These are phyloP conservation scores for Phytophthora podocarpi DNA, from an alignment of 352 stramenopile species.

Conservation along the genomic window DNA sequence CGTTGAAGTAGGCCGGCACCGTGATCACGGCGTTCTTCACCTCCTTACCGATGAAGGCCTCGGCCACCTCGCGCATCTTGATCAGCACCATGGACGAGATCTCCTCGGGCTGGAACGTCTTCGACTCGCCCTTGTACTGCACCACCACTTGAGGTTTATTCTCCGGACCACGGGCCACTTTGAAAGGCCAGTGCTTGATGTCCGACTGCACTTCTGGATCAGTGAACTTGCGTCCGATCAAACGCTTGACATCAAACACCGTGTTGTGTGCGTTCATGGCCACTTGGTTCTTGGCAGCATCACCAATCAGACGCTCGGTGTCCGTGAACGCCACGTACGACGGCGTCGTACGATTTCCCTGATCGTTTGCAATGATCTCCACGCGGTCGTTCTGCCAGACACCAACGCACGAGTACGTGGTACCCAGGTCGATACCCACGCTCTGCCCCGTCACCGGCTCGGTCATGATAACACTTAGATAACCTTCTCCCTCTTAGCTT, in stretches of 20 bases:
- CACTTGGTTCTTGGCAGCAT: conserved; percentile 94
- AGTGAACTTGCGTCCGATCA: conserved; percentile 95
- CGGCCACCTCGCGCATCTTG: conserved; percentile 76
- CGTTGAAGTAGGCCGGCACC: conserved; percentile 97
- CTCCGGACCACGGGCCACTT: conserved; percentile 57
- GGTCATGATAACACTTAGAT: conserved; percentile 12
- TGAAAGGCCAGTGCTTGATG: conserved; percentile 76
- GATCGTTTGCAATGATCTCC: conserved; percentile 96
- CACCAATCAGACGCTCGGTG: conserved; percentile 94
- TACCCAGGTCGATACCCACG: conserved; percentile 98
- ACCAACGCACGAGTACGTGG: conserved; percentile 97
- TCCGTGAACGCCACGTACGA: conserved; percentile 97
- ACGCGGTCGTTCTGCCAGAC: conserved; percentile 98
- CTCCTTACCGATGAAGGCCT: conserved; percentile 70
- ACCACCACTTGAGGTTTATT: conserved; percentile 78
- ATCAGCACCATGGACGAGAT: conserved; percentile 81
- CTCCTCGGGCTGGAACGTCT: conserved; percentile 83
- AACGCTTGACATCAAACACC: conserved; percentile 96
- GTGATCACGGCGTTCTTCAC: conserved; percentile 91
- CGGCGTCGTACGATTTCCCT: conserved; percentile 95
- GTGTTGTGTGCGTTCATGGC: conserved; percentile 95
- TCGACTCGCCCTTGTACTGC: conserved; percentile 71
- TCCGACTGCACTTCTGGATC: conserved; percentile 91
- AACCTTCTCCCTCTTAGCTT: neutral
- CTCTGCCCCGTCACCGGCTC: conserved; percentile 77